These are phyloP conservation scores for Candida insectalens DNA, from an alignment of 805 yeast genomes.

Conservation along the genomic window DNA sequence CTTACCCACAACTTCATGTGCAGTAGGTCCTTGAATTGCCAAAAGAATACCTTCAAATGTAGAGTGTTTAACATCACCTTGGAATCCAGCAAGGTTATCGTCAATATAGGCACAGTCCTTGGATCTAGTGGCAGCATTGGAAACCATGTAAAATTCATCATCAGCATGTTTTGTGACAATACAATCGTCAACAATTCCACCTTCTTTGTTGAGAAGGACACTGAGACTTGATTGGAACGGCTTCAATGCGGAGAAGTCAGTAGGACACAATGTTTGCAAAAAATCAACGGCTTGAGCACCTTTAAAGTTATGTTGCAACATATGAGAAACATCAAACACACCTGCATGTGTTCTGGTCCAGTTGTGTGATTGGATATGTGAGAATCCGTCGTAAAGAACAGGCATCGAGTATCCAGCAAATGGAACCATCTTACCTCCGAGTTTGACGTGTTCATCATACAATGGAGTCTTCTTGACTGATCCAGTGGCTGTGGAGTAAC, in stretches of 20 bases:
- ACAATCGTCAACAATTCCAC: slow-evolving; percentile 91
- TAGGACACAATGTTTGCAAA: slow-evolving; percentile 78
- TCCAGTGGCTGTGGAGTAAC: slow-evolving; percentile 1
- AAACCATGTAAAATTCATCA: slow-evolving; percentile 71
- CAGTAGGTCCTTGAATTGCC: slow-evolving; percentile 90
- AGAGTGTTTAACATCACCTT: slow-evolving; percentile 20
- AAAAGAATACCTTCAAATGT: slow-evolving; percentile 65
- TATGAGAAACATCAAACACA: slow-evolving; percentile 92
- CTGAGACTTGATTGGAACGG: slow-evolving; percentile 63
- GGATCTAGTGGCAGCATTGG: slow-evolving; percentile 91
- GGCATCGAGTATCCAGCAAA: slow-evolving; percentile 98
- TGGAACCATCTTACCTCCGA: slow-evolving; percentile 88
- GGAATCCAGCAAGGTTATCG: slow-evolving; percentile 34
- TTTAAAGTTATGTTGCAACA: slow-evolving; percentile 78
- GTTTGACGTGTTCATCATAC: slow-evolving; percentile 64
- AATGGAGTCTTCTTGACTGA: slow-evolving; percentile 56
- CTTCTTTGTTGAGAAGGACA: slow-evolving; percentile 57
- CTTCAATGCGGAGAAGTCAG: slow-evolving; percentile 54
- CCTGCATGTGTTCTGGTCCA: slow-evolving; percentile 92
- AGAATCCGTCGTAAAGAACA: slow-evolving; percentile 71
- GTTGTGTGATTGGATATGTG: slow-evolving; percentile 86
- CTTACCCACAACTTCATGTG: slow-evolving; percentile 57
- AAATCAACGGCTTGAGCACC: slow-evolving; percentile 64
- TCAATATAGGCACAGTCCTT: slow-evolving; percentile 64
- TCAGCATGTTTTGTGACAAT: slow-evolving; percentile 80